These are phyloP conservation scores for Polyrhizophydium stewartii DNA, from an alignment of 371 early-diverging fungal species.

Conservation along the genomic window DNA sequence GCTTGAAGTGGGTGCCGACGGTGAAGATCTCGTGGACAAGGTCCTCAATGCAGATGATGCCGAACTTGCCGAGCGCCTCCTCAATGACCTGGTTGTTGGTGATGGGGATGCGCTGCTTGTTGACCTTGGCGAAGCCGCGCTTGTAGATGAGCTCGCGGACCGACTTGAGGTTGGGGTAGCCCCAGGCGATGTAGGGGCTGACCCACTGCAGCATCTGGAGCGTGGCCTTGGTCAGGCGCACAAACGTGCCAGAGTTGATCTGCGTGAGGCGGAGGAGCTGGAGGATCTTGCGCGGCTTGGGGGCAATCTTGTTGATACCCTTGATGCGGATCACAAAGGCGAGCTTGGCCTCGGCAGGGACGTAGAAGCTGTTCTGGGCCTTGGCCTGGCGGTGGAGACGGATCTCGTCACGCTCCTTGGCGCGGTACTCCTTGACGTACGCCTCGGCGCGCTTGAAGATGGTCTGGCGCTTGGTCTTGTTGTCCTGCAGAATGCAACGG, in stretches of 20 bases:
- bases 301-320: conserved; percentile 97
- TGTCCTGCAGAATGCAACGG: background rate
- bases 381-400: conserved; percentile 90
- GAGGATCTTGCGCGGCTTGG: conserved; percentile 99
- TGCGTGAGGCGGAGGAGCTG: conserved; percentile 98
- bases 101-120: conserved; percentile 95
- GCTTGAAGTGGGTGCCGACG: conserved; percentile 97
- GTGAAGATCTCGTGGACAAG: conserved; percentile 98
- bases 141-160: conserved; percentile 99
- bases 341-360: conserved; percentile 95
- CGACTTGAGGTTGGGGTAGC: conserved; percentile 95
- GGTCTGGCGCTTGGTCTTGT: conserved; percentile 77
- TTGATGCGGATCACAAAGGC: conserved; percentile 91
- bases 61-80: conserved; percentile 89
- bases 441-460: conserved; percentile 97
- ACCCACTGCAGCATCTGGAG: conserved; percentile 98
- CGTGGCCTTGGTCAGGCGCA: conserved; percentile 98
- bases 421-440: conserved; percentile 92
- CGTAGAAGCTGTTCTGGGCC: conserved; percentile 88
- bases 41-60: conserved; percentile 98
- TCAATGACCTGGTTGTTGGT: conserved; percentile 96
- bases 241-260: conserved; percentile 99
- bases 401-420: conserved; percentile 82
- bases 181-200: conserved; percentile 93
- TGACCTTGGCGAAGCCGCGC: conserved; percentile 98